A percentile compares a stretch with the other conserved stretches of the same genome.
Conservation (phyloP, 257 asterid species). For the Plantago ovata region DNA sequence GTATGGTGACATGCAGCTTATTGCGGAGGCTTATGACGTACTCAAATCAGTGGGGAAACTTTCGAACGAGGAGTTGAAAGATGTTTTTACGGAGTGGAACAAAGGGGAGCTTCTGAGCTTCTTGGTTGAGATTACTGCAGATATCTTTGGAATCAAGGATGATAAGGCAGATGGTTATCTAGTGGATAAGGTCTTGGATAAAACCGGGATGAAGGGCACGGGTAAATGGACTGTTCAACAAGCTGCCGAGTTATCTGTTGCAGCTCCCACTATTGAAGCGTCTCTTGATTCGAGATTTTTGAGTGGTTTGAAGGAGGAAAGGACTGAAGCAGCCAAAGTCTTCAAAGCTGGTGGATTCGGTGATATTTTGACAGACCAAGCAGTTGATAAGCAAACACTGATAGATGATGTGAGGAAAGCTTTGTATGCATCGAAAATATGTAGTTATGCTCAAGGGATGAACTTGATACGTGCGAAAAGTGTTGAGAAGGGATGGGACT, state of each 20-base stretch:
- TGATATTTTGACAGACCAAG: constrained; percentile 52
- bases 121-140: constrained; percentile 93
- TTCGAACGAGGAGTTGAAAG: constrained; percentile 67
- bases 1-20: constrained; percentile 97
- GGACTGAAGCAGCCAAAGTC: constrained; percentile 75
- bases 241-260: constrained; percentile 91
- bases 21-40: constrained; percentile 91
- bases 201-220: constrained; percentile 98
- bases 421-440: constrained; percentile 81
- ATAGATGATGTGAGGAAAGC: constrained; percentile 87
- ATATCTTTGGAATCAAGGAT: constrained; percentile 88
- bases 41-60: constrained; percentile 86
- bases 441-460: constrained; percentile 97
- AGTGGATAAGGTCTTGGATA: constrained; percentile 91
- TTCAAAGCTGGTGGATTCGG: constrained; percentile 67
- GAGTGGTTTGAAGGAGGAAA: constrained; percentile 91
- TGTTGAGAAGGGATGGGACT: constrained; percentile 78
- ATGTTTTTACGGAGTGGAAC: constrained; percentile 88
- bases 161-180: constrained; percentile 79
- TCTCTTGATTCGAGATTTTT: constrained; percentile 91
- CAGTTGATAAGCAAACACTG: constrained; percentile 58
- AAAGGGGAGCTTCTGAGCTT: constrained; percentile 91
- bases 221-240: constrained; percentile 99
- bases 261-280: constrained; percentile 94
- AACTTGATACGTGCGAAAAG: constrained; percentile 92